Base-by-base conservation (phyloP, 805 yeast species). In the Yamadazyma insecticola region DNA sequence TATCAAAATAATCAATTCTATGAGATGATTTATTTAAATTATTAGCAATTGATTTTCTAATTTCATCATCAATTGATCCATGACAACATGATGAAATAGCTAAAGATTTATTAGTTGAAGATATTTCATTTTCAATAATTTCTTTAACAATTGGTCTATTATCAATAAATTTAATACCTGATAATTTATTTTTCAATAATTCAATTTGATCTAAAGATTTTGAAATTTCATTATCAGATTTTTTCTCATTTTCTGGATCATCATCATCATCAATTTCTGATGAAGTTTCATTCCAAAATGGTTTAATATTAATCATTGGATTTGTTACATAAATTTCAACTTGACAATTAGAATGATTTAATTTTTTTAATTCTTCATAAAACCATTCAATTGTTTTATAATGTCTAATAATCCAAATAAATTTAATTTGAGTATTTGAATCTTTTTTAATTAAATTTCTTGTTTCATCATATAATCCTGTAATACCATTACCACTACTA, bases 21-120 rank as follows among this genome's bases (percentile, higher is more conserved):
- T 50, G 43, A 31, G 45, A 42, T 8, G 51, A 36, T 18, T 42
- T 43, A 16, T 40, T 42, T 40, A 62, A 45, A 38, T 52, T 54
- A 32, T 47, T 35, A 8, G 46, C 53, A 19, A 61, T 48, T 1
- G 53, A 39, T 24, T 35, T 41, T 47, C 68, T 51, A 26, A 51
- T 38, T 5, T 48, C 55, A 37, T 60, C 66, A 22, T 58, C 67
- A 60, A 71, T 58, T 16, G 55, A 37, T 16, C 65, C 59, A 48
- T 70, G 73, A 15, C 73, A 75, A 57, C 79, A 74, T 4, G 68
- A 60, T 32, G 65, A 68, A 40, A 74, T 51, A 2, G 72, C 76
- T 30, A 67, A 41, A 5, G 72, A 45, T 6, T 72, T 72, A 11
- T 40, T 36, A 13, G 66, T 41, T 23, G 54, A 59, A 2, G 25